Evolutionary conservation across 441 rosid genomes (phyloP), one percentile per base, ranked within the genome.

Genomic region (Erodium texanum): DNA sequence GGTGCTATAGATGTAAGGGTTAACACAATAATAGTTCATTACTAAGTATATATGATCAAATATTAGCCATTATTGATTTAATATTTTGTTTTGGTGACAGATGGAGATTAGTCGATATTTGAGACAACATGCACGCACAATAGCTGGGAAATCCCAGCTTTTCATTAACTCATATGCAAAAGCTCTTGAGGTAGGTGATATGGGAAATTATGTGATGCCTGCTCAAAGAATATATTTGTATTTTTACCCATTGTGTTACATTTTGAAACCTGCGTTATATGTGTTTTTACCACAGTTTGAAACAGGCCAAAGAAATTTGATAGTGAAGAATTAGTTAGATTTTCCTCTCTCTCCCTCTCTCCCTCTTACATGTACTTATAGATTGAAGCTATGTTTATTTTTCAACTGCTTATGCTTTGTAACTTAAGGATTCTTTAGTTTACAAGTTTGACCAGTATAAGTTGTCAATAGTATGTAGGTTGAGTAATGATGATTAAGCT

Each of bases 81-180:
- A 69, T 3, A 1, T 63, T 63, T 68, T 38, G 36, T 54, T 3
- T 66, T 66, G 67, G 7, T 78, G 71, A 75, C 81, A 95, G 98
- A 95, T 95, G 98, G 99, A 95, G 85, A 82, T 95, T 69, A 95
- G 98, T 79, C 82, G 91, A 56, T 86, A 80, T 74, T 80, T 95
- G 79, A 90, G 98, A 85, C 92, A 89, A 79, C 96, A 95, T 82
- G 95, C 99, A 43, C 87, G 98, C 45, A 83, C 97, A 24, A 90
- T 92, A 75, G 93, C 97, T 34, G 98, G 99, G 76, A 95, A 92
- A 73, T 85, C 99, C 3, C 98, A 92, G 79, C 88, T 90, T 65
- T 95, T 95, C 77, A 92, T 95, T 67, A 90, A 95, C 75, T 86
- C 99, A 11, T 95, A 92, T 76, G 99, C 99, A 61, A 95, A 92